Evolutionary conservation across 441 rosid genomes (phyloP), one percentile per base, ranked within the genome.

Genomic region (Bruguiera hainesii): DNA sequence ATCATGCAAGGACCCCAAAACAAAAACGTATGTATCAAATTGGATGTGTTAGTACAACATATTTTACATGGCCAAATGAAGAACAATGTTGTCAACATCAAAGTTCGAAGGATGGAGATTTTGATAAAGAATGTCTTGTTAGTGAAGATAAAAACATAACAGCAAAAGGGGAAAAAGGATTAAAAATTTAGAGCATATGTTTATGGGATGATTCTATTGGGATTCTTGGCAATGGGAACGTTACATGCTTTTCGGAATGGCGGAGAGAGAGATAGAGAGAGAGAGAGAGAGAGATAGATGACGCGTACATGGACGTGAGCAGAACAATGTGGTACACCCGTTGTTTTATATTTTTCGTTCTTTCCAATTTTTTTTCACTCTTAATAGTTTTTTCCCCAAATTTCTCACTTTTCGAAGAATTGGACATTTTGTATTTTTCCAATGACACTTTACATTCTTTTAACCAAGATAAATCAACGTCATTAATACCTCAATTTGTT

Each of bases 241-340:
- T 64, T 67, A 39, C 74, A 26, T n/a, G 72, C 64, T 69, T 55
- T 70, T 35, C 65, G 71, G 83, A 71, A 25, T 48, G 50, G 59
- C 37, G 9, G 9, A 33, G 0, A 7, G 65, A 59, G 63, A 61
- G 68, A 52, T 46, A 63, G 55, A 50, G 64, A 63, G 26, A 26
- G 26, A 26, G 65, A 59, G 63, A 61, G 68, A 52, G 52, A 63
- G 55, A 50, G 61, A 63, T 61, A 65, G 55, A 55, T 66, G 70
- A 69, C 71, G 78, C 68, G 64, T 28, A 21, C 26, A 39, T 16
- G 60, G 73, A 79, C 79, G 72, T 61, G 76, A 68, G 75, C 79
- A 68, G 79, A 68, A 33, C 67, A 50, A 78, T 48, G 76, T 60
- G 69, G 71, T 69, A 68, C 78, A 71, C 61, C 74, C 69, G 15